Conservation (phyloP, 2,329 filamentous ascomycete species). For the Aureobasidium subglaciale region DNA sequence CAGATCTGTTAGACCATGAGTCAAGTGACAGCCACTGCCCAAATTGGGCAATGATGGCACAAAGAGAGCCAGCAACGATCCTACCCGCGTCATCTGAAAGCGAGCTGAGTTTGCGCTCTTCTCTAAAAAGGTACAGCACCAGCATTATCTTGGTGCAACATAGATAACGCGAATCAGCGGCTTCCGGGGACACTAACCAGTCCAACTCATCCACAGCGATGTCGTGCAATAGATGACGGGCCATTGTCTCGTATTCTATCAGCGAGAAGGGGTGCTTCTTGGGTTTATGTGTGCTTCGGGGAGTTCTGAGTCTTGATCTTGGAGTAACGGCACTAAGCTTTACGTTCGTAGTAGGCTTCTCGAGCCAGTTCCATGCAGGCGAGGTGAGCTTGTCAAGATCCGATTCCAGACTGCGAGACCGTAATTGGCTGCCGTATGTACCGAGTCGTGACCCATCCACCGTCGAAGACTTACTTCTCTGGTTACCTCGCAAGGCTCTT, state of each 20-base stretch:
- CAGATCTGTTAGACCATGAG: slow-evolving; percentile 48
- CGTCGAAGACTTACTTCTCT: slow-evolving; percentile 1
- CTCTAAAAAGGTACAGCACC: slow-evolving; percentile 75
- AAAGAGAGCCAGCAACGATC: slow-evolving; percentile 36
- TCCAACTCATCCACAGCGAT: slow-evolving; percentile 12
- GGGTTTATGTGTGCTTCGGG: slow-evolving; percentile 1
- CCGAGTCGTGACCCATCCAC: neutral
- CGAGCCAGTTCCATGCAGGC: slow-evolving; percentile 1
- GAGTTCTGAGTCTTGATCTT: slow-evolving; percentile 2
- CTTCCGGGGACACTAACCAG: slow-evolving; percentile 28
- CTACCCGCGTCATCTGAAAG: slow-evolving; percentile 14
- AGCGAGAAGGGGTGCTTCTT: slow-evolving; percentile 7
- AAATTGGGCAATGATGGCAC: slow-evolving; percentile 73
- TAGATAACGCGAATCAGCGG: slow-evolving; percentile 42
- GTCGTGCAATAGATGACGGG: slow-evolving; percentile 13
- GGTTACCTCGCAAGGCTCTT: neutral
- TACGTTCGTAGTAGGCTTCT: neutral
- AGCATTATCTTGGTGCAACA: slow-evolving; percentile 39
- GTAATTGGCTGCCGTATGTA: neutral
- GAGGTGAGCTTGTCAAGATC: slow-evolving; percentile 1
- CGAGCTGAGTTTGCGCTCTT: slow-evolving; percentile 77
- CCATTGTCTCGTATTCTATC: slow-evolving; percentile 15
- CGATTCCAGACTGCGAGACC: neutral
- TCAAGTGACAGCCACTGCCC: slow-evolving; percentile 73
- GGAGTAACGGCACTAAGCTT: slow-evolving; percentile 7